Evolutionary conservation across 208 protist species (phyloP), one percentile per base, ranked within the genome.

Genomic region (Crithidia sp.): DNA sequence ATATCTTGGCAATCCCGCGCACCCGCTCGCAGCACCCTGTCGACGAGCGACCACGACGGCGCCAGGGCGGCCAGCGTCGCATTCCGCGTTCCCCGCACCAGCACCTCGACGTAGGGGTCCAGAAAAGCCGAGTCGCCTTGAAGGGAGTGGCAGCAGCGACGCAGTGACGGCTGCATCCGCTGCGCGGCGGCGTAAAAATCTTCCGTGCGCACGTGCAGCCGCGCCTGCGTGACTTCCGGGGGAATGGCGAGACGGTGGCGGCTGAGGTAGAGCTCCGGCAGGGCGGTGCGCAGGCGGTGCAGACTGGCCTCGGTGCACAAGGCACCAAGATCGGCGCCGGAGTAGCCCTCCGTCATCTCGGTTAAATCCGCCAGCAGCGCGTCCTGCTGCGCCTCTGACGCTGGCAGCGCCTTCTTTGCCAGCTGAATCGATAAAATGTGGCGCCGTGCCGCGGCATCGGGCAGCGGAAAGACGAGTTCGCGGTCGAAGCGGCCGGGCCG

Each of bases 271-370:
- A 96, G 74, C 84, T 96, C 82, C 44, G 92, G 92, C 41, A 96
- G 67, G 3, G 82, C 76, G 8, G 83, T 83, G 61, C 93, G 91
- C 43, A 97, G 79, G 0, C 86, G 82, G 63, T 93, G 78, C 13
- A 96, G 77, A 36, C 84, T 80, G 14, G 99, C 99, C 86, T 99
- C 99, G n/a, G 96, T 99, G 85, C 98, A 99, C 7, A 99, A 89
- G 8, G 96, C 90, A 19, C 98, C 97, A 39, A 99, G 71, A 90
- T 99, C 99, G 2, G 99, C 98, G 43, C 99, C 99, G 8, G 99
- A 98, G 80, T 97, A 99, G 67, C 99, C 98, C 79, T 99, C 98
- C 54, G 98, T 99, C 54, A 80, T 86, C 43, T 58, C 62, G 2
- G 87, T 79, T 39, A 96, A 79, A 53, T 92, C 89, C 5, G 77